phyloP scores from a whole-genome alignment of 257 asterid species.

The Rubia yunnanensis region DNA sequence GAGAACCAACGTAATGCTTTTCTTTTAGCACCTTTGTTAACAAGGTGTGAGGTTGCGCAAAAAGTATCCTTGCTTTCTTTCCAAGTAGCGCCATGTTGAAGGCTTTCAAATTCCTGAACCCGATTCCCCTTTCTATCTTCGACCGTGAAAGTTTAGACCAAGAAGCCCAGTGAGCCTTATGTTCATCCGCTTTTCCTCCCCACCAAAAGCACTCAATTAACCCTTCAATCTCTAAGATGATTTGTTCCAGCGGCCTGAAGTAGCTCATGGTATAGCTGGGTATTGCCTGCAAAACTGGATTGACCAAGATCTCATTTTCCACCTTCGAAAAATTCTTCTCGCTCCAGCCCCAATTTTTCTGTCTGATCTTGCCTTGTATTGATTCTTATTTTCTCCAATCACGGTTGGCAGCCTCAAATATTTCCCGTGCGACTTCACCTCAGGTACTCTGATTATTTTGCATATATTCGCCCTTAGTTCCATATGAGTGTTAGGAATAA shows the following conservation, averaged over 20 bases:
- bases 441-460: not conserved
- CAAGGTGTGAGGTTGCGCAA: too few relatives aligned
- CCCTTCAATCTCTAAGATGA: too few relatives aligned
- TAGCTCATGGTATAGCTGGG: not conserved
- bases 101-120: too few relatives aligned
- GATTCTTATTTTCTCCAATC: not conserved
- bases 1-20: too few relatives aligned
- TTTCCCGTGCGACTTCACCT: not conserved
- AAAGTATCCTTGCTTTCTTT: too few relatives aligned
- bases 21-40: too few relatives aligned
- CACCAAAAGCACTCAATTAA: too few relatives aligned
- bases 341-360: not conserved
- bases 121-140: too few relatives aligned
- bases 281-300: not conserved
- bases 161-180: too few relatives aligned
- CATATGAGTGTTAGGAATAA: not conserved
- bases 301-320: not conserved
- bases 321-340: not conserved
- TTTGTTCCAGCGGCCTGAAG: not conserved
- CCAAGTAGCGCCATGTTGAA: too few relatives aligned
- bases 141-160: too few relatives aligned
- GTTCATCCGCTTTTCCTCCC: too few relatives aligned
- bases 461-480: not conserved
- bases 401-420: not conserved
- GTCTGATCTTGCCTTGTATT: not conserved